Conservation (phyloP, 139 green algal genomes). For the Desmodesmus armatus region DNA sequence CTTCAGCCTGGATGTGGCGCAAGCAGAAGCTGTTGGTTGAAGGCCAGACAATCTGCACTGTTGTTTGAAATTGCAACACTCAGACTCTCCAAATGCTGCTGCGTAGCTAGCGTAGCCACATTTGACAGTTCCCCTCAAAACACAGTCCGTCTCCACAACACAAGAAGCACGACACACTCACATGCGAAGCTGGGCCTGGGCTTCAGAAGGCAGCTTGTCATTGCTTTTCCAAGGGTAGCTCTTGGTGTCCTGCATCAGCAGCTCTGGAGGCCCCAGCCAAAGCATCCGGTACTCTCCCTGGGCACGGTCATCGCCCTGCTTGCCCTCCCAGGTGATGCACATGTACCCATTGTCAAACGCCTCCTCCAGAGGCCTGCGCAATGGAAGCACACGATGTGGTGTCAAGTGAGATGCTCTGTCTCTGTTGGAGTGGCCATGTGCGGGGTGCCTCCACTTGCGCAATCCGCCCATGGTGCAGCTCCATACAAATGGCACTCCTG, state of each 20-base stretch:
- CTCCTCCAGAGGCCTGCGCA: background rate
- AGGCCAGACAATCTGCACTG: too few species aligned
- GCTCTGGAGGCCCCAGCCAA: background rate
- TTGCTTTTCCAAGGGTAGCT: background rate
- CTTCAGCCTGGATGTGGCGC: background rate
- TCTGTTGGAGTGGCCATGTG: background rate
- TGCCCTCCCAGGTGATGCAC: conserved; percentile 5
- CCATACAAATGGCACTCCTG: background rate
- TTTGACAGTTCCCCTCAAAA: too few species aligned
- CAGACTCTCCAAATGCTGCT: too few species aligned
- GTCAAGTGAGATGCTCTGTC: background rate
- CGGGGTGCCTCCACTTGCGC: background rate
- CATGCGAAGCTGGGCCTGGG: background rate
- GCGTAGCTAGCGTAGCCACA: too few species aligned
- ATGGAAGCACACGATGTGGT: background rate
- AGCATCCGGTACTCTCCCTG: background rate
- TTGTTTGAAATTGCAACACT: too few species aligned
- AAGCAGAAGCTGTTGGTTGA: too few species aligned
- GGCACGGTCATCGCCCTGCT: background rate
- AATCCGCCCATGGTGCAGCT: background rate
- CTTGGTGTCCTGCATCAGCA: background rate
- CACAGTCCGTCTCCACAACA: too few species aligned
- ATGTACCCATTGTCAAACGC: background rate
- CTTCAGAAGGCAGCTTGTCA: background rate
- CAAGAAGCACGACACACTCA: too few species aligned